A percentile compares a stretch with the other conserved stretches of the same genome.
These are phyloP conservation scores for Cystobasidiaceae sp. DNA, from an alignment of 1,284 basidiomycete genomes.

Conservation along the genomic window DNA sequence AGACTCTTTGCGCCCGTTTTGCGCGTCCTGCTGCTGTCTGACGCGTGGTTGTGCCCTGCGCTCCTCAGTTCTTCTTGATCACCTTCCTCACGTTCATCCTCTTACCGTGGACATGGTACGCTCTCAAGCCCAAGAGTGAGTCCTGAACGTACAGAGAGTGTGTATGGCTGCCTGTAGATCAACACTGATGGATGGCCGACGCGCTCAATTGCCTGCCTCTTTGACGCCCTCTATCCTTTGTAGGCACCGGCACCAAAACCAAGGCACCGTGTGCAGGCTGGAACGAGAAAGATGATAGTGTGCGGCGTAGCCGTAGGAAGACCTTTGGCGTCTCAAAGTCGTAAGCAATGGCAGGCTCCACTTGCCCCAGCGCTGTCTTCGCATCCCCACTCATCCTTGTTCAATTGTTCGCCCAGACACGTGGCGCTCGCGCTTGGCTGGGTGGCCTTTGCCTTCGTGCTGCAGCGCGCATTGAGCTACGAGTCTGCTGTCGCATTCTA, in stretches of 20 bases:
- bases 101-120: slow-evolving; percentile 39
- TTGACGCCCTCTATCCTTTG: neutral
- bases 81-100: slow-evolving; percentile 40
- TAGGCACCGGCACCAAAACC: slow-evolving; percentile 30
- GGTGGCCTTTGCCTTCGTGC: slow-evolving; percentile 46
- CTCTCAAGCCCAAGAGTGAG: slow-evolving; percentile 31
- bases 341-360: neutral
- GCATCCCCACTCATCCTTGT: too few species aligned
- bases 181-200: too few species aligned
- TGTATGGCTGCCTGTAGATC: neutral
- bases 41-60: neutral
- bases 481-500: slow-evolving; percentile 65
- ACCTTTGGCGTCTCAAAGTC: neutral
- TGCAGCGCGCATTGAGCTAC: slow-evolving; percentile 35
- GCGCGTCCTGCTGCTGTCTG: neutral
- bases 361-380: neutral
- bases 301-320: slow-evolving; percentile 14
- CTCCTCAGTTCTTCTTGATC: slow-evolving; percentile 43
- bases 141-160: neutral
- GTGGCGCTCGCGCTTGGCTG: slow-evolving; percentile 48
- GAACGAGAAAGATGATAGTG: slow-evolving; percentile 38
- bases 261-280: slow-evolving; percentile 38
- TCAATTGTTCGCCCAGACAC: slow-evolving; percentile 20
- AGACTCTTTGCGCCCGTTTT: neutral
- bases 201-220: too few species aligned